Base-by-base conservation (phyloP, 768 basidiomycete species). In the Mycena rosella region DNA sequence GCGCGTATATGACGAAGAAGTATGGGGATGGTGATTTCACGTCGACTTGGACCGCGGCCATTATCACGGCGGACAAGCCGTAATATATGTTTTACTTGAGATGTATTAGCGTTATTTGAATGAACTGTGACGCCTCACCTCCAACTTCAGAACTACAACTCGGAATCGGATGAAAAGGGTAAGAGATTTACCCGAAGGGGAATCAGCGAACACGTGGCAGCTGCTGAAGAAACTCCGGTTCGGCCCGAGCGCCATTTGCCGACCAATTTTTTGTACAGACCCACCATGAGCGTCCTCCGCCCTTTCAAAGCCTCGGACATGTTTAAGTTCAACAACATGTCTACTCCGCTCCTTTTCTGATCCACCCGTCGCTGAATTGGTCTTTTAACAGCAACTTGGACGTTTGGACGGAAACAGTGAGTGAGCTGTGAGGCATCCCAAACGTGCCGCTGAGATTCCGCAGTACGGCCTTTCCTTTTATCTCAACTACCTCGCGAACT, bases 391-490 rank as follows among this genome's bases (percentile, higher is more conserved):
- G 95, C 65, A 99, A 99, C 80, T 81, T 97, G 76, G 97, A 99
- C 78, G 84, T 96, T 42, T 99, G 96, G 95, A 99, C 98, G 49
- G 98, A 99, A 81, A 99, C 98, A 20, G 96, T 96, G 73, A 74
- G 90, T 54, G 81, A 26, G 15, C 59, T 17, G 51, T 65, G 44
- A 14, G 36, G n/a, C 27, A 22, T 30, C 24, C n/a, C 42, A 45
- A 18, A 47, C 22, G 13, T 17, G 18, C 54, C 13, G 27, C 27
- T 49, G 67, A 53, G 58, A 32, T 54, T 29, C 32, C 20, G 24
- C 69, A 96, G 94, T 98, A 96, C 78, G 91, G 91, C 58, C 92
- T 96, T 73, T 87, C 86, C 22, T 98, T 98, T 78, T 98, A 98
- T 76, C 81, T 98, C 56, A 90, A 82, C 77, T 98, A 98, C 77